A percentile compares a stretch with the other conserved stretches of the same genome.
phyloP scores from a whole-genome alignment of 768 basidiomycete genomes.

The Leccinum sublutescens region DNA sequence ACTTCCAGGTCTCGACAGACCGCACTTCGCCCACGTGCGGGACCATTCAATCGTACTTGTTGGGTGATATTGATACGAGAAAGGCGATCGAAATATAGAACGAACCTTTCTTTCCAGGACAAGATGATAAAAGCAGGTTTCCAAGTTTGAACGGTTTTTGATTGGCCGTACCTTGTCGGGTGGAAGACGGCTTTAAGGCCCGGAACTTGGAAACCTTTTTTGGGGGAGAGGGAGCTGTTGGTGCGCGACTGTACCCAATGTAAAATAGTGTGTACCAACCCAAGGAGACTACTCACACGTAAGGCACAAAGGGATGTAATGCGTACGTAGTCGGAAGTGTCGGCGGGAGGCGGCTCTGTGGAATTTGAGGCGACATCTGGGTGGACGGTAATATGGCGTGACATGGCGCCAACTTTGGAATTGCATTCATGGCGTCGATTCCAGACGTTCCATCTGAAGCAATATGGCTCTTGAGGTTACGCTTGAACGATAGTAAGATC shows the following conservation, averaged over 20 bases:
- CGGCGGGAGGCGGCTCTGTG: slow-evolving; percentile 7
- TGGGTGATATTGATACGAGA: background rate
- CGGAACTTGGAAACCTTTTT: slow-evolving; percentile 16
- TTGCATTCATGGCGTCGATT: background rate
- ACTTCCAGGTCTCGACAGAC: slow-evolving; percentile 80
- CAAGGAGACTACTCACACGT: slow-evolving; percentile 13
- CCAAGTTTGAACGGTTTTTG: slow-evolving; percentile 49
- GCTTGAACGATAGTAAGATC: slow-evolving; percentile 24
- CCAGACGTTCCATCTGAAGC: background rate
- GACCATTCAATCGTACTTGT: slow-evolving; percentile 68
- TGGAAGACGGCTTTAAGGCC: slow-evolving; percentile 5
- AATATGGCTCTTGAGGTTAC: slow-evolving; percentile 10
- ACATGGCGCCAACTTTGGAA: slow-evolving; percentile 1
- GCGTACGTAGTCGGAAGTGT: slow-evolving; percentile 12
- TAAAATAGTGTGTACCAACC: background rate
- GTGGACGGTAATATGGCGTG: slow-evolving; percentile 1
- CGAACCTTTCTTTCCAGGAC: slow-evolving; percentile 91
- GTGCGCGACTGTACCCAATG: slow-evolving; percentile 16
- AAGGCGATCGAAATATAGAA: background rate
- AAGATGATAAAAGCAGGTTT: slow-evolving; percentile 87
- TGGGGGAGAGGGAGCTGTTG: slow-evolving; percentile 17
- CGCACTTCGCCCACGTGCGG: slow-evolving; percentile 73
- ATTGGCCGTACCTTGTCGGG: slow-evolving; percentile 8
- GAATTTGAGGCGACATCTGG: background rate
- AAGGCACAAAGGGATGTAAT: slow-evolving; percentile 15